Evolutionary conservation across 345 rosid genomes (phyloP).

Genomic region (Dovyalis caffra): DNA sequence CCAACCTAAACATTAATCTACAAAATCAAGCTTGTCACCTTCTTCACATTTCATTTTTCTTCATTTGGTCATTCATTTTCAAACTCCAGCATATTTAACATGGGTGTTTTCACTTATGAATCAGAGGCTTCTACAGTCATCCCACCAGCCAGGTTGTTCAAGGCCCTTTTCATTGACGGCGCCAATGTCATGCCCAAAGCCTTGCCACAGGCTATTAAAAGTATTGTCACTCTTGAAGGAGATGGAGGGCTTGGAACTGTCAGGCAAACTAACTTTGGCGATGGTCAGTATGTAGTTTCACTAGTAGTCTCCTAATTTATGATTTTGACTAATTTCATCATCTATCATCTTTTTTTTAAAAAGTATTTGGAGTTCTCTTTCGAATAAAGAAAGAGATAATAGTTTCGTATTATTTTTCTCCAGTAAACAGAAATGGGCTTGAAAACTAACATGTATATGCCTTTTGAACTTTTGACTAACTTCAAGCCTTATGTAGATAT

Average conservation of each 20-base stretch:
- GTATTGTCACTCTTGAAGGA: constrained; percentile 33
- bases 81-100: constrained; percentile 5
- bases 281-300: not conserved
- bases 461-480: not conserved
- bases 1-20: too few species aligned
- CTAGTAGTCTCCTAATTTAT: too few species aligned
- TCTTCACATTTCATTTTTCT: too few species aligned
- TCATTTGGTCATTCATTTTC: not conserved
- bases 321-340: too few species aligned
- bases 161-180: constrained; percentile 29
- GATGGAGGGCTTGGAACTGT: constrained; percentile 44
- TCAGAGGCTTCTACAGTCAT: constrained; percentile 22
- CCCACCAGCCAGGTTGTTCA: constrained; percentile 33
- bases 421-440: too few species aligned
- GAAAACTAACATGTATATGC: not conserved
- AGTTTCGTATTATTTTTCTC: not conserved
- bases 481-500: not conserved
- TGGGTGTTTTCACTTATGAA: constrained; percentile 28
- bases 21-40: too few species aligned
- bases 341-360: too few species aligned
- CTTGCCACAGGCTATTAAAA: constrained; percentile 34
- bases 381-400: too few species aligned
- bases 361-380: too few species aligned
- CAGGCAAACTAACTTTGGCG: constrained; percentile 30
- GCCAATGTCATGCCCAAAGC: constrained; percentile 34